Percentiles rank a stretch among this genome's conserved stretches.
Conservation (phyloP, 2,329 filamentous ascomycete genomes). For the Aspergillus uvarum region DNA sequence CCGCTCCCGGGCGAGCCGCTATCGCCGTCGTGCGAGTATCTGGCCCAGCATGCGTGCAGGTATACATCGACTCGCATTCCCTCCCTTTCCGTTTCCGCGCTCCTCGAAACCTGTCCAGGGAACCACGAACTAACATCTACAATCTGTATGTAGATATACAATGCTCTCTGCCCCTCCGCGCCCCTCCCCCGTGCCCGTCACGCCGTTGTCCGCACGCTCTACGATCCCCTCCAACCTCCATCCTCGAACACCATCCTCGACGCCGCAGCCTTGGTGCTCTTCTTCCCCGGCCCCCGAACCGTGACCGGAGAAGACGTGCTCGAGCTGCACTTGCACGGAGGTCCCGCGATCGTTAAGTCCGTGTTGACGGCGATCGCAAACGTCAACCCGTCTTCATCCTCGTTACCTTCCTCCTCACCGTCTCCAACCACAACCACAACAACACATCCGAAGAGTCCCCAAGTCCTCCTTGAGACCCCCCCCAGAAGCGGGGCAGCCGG, state of each 20-base stretch:
- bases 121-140: background rate
- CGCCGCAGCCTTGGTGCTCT: slow-evolving; percentile 74
- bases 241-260: slow-evolving; percentile 59
- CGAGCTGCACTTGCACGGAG: slow-evolving; percentile 93
- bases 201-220: slow-evolving; percentile 73
- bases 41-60: slow-evolving; percentile 69
- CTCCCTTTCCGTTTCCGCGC: too few species aligned
- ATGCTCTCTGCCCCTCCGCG: slow-evolving; percentile 58
- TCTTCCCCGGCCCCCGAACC: slow-evolving; percentile 76
- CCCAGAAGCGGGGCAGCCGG: too few species aligned
- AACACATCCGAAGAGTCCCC: background rate
- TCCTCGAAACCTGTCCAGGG: background rate
- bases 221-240: slow-evolving; percentile 53
- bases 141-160: slow-evolving; percentile 59
- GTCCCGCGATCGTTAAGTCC: slow-evolving; percentile 81
- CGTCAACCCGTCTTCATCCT: background rate
- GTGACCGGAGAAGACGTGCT: slow-evolving; percentile 91
- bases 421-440: background rate
- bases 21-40: slow-evolving; percentile 90
- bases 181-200: slow-evolving; percentile 58
- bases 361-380: slow-evolving; percentile 73
- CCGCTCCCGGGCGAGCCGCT: slow-evolving; percentile 78
- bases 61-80: slow-evolving; percentile 37
- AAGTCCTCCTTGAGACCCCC: background rate
- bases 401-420: too few species aligned